Evolutionary conservation across 2,329 filamentous ascomycete species (phyloP).

Genomic region (Sporothrix luriei): DNA sequence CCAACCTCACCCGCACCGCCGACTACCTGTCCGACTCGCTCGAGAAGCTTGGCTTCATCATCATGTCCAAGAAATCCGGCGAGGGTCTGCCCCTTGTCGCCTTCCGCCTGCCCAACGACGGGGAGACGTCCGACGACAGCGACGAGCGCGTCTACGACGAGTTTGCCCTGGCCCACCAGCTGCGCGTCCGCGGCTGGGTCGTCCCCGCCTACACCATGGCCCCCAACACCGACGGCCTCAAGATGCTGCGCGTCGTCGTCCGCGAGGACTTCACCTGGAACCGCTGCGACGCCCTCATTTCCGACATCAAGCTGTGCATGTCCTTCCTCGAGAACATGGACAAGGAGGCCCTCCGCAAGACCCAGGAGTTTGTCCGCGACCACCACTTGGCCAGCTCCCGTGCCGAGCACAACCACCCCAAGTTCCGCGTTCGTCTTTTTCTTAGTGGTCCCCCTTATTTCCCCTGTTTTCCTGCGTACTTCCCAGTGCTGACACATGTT

Average conservation of each 20-base stretch:
- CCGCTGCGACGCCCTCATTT: slow-evolving; percentile 76
- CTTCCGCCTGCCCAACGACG: slow-evolving; percentile 66
- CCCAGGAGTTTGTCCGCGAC: slow-evolving; percentile 65
- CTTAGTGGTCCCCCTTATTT: not conserved
- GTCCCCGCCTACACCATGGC: slow-evolving; percentile 98
- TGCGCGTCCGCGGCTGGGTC: slow-evolving; percentile 87
- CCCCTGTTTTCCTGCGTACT: too few species aligned
- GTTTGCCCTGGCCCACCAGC: slow-evolving; percentile 78
- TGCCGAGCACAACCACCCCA: slow-evolving; percentile 55
- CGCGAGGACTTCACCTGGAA: slow-evolving; percentile 86
- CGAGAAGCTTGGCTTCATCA: slow-evolving; percentile 75
- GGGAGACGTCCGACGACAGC: slow-evolving; percentile 39
- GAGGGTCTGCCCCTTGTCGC: slow-evolving; percentile 85
- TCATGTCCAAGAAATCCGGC: slow-evolving; percentile 81
- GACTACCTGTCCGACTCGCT: slow-evolving; percentile 81
- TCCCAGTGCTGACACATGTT: slow-evolving; percentile 17
- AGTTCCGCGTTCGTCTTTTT: slow-evolving; percentile 51
- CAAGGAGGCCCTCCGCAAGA: slow-evolving; percentile 66
- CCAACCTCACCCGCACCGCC: slow-evolving; percentile 84
- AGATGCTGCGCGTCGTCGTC: slow-evolving; percentile 90
- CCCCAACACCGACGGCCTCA: slow-evolving; percentile 77
- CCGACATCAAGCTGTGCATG: slow-evolving; percentile 77
- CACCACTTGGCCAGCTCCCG: slow-evolving; percentile 59
- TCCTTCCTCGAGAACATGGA: slow-evolving; percentile 74
- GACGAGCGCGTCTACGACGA: slow-evolving; percentile 68